A percentile compares a stretch with the other conserved stretches of the same genome.
Evolutionary conservation across 2,329 filamentous ascomycete species (phyloP).

Genomic region (Penicillium sp.): DNA sequence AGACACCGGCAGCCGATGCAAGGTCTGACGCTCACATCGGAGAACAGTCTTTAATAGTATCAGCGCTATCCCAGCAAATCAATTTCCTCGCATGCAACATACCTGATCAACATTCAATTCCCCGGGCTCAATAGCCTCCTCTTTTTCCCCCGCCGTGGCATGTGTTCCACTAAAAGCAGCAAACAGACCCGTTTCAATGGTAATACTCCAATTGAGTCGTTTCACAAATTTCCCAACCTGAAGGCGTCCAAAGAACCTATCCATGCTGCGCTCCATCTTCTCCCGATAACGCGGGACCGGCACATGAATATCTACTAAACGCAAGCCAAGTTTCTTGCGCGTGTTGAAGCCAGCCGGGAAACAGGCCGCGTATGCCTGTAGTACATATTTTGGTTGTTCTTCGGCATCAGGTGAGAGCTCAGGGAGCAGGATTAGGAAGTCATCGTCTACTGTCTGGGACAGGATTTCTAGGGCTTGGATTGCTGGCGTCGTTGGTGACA

Average conservation of each 20-base stretch:
- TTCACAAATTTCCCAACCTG: conserved; percentile 56
- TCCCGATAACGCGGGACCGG: conserved; percentile 59
- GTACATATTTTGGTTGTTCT: conserved; percentile 49
- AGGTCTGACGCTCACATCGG: conserved; percentile 60
- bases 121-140: conserved; percentile 29
- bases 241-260: conserved; percentile 58
- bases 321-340: conserved; percentile 53
- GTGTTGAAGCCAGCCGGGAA: conserved; percentile 62
- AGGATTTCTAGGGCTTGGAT: conserved; percentile 50
- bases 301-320: conserved; percentile 56
- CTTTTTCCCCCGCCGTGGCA: conserved; percentile 23
- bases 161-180: conserved; percentile 41
- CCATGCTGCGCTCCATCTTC: conserved; percentile 61
- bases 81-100: conserved; percentile 8
- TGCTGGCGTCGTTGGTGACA: conserved; percentile 35
- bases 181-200: conserved; percentile 42
- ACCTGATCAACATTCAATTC: conserved; percentile 50
- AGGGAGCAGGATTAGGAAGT: conserved; percentile 60
- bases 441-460: conserved; percentile 56
- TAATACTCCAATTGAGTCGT: conserved; percentile 54
- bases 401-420: conserved; percentile 21
- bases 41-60: conserved; percentile 45
- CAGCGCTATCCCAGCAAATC: conserved; percentile 1
- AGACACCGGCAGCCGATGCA: conserved; percentile 58
- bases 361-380: conserved; percentile 57